phyloP scores from a whole-genome alignment of 2,329 filamentous ascomycete genomes.

The Colletotrichum siamense region DNA sequence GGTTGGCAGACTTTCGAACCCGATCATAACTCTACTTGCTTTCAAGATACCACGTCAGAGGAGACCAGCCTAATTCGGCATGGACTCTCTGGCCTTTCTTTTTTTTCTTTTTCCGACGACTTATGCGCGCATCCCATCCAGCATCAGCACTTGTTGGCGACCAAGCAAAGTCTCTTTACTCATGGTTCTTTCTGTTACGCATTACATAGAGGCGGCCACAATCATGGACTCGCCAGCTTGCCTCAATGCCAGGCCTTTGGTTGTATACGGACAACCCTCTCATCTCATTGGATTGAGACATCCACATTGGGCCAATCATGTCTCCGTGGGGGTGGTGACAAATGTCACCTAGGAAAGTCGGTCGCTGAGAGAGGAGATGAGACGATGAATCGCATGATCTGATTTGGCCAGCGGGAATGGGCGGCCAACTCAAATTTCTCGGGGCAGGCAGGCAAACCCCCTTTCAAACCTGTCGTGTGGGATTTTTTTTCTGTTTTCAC shows the following conservation, averaged over 20 bases:
- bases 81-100: conserved; percentile 11
- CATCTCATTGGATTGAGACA: conserved; percentile 10
- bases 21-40: conserved; percentile 20
- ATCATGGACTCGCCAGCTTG: background rate
- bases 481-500: conserved; percentile 1
- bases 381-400: conserved; percentile 19
- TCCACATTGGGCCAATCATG: conserved; percentile 6
- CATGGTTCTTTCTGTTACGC: conserved; percentile 1
- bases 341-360: background rate
- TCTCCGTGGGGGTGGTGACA: background rate
- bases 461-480: conserved; percentile 15
- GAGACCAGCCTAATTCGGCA: conserved; percentile 1
- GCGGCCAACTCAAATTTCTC: conserved; percentile 11
- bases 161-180: conserved; percentile 6
- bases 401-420: conserved; percentile 15
- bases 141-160: conserved; percentile 14
- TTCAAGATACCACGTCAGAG: conserved; percentile 21
- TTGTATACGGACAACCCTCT: conserved; percentile 8
- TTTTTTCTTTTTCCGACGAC: conserved; percentile 10
- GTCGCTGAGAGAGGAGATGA: conserved; percentile 1
- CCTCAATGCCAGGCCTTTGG: background rate
- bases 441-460: conserved; percentile 17
- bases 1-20: conserved; percentile 8
- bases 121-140: conserved; percentile 3
- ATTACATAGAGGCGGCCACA: conserved; percentile 16